A percentile compares a stretch with the other conserved stretches of the same genome.
phyloP scores from a whole-genome alignment of 768 basidiomycete species.

The Suillus decipiens region DNA sequence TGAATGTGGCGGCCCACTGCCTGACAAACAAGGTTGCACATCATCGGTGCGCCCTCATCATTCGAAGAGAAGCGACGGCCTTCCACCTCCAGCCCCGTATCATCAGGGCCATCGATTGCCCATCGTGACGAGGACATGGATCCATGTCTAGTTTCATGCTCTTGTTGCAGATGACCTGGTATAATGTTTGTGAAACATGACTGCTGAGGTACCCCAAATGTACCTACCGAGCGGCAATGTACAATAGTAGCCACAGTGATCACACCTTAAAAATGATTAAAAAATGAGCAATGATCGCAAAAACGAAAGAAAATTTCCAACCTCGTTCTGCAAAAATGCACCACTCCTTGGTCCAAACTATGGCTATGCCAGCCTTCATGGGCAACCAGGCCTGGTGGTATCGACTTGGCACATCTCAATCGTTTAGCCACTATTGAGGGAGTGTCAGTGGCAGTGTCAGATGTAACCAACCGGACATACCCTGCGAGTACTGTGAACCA shows the following conservation, averaged over 20 bases:
- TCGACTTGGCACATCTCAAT: slow-evolving; percentile 47
- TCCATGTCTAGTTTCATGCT: slow-evolving; percentile 65
- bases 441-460: neutral
- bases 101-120: slow-evolving; percentile 56
- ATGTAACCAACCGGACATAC: slow-evolving; percentile 24
- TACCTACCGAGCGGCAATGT: slow-evolving; percentile 52
- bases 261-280: slow-evolving; percentile 39
- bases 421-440: slow-evolving; percentile 45
- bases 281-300: neutral
- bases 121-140: slow-evolving; percentile 62
- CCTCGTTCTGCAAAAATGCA: slow-evolving; percentile 58
- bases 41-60: slow-evolving; percentile 63
- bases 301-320: slow-evolving; percentile 21
- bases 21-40: slow-evolving; percentile 59
- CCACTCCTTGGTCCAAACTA: slow-evolving; percentile 41
- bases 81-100: slow-evolving; percentile 49
- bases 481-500: slow-evolving; percentile 51
- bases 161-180: slow-evolving; percentile 57
- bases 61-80: slow-evolving; percentile 55
- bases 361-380: slow-evolving; percentile 55
- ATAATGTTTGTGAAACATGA: neutral
- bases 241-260: slow-evolving; percentile 59
- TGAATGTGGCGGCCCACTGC: slow-evolving; percentile 59
- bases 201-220: neutral
- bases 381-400: slow-evolving; percentile 42